A percentile compares a stretch with the other conserved stretches of the same genome.
Evolutionary conservation across 148 eudicot genomes (phyloP).

Genomic region (Beta vulgaris): DNA sequence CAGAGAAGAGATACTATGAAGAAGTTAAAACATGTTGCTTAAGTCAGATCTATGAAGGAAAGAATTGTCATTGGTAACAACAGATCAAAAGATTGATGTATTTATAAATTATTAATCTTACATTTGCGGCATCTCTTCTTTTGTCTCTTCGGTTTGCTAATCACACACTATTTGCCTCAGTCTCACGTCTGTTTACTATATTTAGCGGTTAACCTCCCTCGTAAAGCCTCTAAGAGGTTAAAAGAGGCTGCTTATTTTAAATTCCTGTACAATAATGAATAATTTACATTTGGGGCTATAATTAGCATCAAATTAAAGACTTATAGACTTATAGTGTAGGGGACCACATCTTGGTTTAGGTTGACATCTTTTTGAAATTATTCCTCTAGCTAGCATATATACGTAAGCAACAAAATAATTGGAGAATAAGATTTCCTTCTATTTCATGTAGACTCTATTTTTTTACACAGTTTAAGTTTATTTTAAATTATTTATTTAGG

Average conservation of each 20-base stretch:
- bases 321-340: neutral
- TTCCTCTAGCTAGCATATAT: constrained; percentile 12
- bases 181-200: neutral
- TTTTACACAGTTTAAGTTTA: neutral
- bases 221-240: constrained; percentile 23
- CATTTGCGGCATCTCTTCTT: constrained; percentile 10
- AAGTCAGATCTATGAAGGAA: constrained; percentile 7
- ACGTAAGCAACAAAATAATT: neutral
- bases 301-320: constrained; percentile 7
- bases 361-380: neutral
- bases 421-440: neutral
- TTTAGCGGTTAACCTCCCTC: constrained; percentile 11
- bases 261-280: no score
- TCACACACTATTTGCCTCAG: neutral
- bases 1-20: neutral
- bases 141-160: constrained; percentile 32
- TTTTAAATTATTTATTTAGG: no score
- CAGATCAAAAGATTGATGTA: neutral
- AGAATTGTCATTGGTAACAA: constrained; percentile 10
- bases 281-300: constrained; percentile 18
- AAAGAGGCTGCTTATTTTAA: constrained; percentile 15
- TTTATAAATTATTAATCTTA: no score
- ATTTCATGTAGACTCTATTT: no score
- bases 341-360: constrained; percentile 6
- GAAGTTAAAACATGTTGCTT: neutral